Conservation (phyloP, 2,329 filamentous ascomycete genomes). For the Periconia macrospinosa region DNA sequence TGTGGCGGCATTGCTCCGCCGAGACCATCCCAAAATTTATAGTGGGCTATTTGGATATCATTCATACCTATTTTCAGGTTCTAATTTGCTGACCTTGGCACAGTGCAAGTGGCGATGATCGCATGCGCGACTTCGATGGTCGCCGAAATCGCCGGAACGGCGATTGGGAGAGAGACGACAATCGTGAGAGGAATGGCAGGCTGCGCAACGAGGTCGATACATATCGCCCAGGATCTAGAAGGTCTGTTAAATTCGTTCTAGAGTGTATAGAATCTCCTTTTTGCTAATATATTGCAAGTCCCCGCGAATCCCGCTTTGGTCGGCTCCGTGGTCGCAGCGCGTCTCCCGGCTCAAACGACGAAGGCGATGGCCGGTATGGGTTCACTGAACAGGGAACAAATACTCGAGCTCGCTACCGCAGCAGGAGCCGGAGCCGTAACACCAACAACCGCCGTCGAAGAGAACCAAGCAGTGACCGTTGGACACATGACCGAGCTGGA, state of each 20-base stretch:
- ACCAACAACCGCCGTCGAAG: constrained; percentile 20
- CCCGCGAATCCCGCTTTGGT: constrained; percentile 43
- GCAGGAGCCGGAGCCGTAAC: constrained; percentile 41
- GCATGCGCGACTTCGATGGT: constrained; percentile 75
- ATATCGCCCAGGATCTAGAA: constrained; percentile 31
- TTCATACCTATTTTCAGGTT: neutral
- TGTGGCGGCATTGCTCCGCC: no score
- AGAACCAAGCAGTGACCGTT: constrained; percentile 29
- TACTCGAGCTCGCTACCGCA: constrained; percentile 45
- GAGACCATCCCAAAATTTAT: no score
- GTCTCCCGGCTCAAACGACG: constrained; percentile 53
- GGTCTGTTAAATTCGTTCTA: constrained; percentile 10
- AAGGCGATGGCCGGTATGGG: constrained; percentile 52
- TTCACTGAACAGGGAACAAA: constrained; percentile 53
- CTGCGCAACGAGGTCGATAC: constrained; percentile 30
- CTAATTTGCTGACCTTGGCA: constrained; percentile 23
- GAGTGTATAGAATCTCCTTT: neutral
- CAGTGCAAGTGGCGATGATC: constrained; percentile 63
- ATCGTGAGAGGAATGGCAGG: constrained; percentile 14
- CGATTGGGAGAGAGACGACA: constrained; percentile 10
- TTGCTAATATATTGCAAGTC: constrained; percentile 16
- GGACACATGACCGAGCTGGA: constrained; percentile 34
- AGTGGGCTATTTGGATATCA: neutral
- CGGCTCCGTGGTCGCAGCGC: constrained; percentile 62
- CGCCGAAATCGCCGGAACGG: constrained; percentile 25